Evolutionary conservation across 192 early-diverging fungal species (phyloP).

Genomic region (Backusella psychrophila): DNA sequence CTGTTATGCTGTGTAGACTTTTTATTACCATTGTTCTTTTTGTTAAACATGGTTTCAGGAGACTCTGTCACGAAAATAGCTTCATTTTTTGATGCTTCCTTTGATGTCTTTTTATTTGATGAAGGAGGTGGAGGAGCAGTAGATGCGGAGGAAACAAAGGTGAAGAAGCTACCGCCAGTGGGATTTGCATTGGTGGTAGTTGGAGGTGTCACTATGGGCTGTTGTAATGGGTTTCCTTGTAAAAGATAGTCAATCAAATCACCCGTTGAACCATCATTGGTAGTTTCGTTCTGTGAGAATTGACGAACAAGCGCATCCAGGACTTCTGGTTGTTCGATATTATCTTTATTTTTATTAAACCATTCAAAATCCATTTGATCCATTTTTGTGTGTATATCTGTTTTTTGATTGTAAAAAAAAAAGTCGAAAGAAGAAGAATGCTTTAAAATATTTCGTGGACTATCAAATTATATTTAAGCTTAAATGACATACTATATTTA

Average conservation of each 20-base stretch:
- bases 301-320: not conserved
- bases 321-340: not conserved
- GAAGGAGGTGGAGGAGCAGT: not conserved
- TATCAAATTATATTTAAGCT: not conserved
- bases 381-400: not conserved
- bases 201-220: not conserved
- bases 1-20: not conserved
- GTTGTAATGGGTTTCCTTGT: not conserved
- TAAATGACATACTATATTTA: not conserved
- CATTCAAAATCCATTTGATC: constrained; percentile 8
- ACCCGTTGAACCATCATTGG: not conserved
- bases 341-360: constrained; percentile 7
- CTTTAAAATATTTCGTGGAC: not conserved
- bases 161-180: not conserved
- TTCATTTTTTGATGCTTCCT: not conserved
- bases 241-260: not conserved
- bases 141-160: not conserved
- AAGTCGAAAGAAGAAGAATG: not conserved
- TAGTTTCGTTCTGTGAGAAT: not conserved
- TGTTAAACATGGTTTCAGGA: constrained; percentile 14
- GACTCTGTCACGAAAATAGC: constrained; percentile 25
- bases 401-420: not conserved
- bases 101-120: not conserved
- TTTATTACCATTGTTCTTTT: not conserved
- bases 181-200: not conserved